Evolutionary conservation across 768 basidiomycete species (phyloP).

Genomic region (Collybia mongolica): DNA sequence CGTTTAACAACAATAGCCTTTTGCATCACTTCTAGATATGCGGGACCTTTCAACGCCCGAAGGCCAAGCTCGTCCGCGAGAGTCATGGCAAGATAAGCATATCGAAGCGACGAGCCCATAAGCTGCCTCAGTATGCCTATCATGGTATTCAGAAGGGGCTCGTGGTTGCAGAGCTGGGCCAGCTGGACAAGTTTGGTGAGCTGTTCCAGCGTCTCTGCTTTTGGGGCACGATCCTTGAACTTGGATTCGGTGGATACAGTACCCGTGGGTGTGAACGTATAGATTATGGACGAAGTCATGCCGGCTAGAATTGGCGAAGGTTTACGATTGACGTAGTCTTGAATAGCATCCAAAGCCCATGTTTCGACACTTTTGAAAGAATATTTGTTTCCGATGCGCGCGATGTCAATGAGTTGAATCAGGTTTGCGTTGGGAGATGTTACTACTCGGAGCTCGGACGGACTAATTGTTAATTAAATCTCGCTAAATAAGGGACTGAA

Average conservation of each 20-base stretch:
- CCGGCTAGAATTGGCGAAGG: conserved; percentile 49
- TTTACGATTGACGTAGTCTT: conserved; percentile 61
- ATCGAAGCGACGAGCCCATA: conserved; percentile 61
- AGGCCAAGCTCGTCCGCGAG: conserved; percentile 71
- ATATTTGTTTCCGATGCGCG: conserved; percentile 70
- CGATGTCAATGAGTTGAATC: conserved; percentile 56
- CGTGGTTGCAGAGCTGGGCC: conserved; percentile 66
- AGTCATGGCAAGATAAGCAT: conserved; percentile 72
- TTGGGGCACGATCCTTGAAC: no score
- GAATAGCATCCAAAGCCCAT: conserved; percentile 75
- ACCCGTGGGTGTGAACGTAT: conserved; percentile 23
- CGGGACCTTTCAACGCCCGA: conserved; percentile 55
- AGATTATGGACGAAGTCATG: conserved; percentile 35
- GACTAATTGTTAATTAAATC: conserved; percentile 40
- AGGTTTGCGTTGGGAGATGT: conserved; percentile 51
- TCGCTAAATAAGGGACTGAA: not conserved
- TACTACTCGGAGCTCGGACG: conserved; percentile 55
- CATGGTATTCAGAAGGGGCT: conserved; percentile 59
- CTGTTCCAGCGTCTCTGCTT: conserved; percentile 37
- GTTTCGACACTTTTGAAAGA: conserved; percentile 71
- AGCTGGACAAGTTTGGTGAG: conserved; percentile 63
- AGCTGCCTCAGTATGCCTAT: conserved; percentile 55
- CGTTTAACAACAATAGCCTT: conserved; percentile 46
- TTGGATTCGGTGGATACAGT: conserved; percentile 7
- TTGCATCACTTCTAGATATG: conserved; percentile 76